These are phyloP conservation scores for Pseudogymnoascus sp. DNA, from an alignment of 2,329 filamentous ascomycete genomes.

Conservation along the genomic window DNA sequence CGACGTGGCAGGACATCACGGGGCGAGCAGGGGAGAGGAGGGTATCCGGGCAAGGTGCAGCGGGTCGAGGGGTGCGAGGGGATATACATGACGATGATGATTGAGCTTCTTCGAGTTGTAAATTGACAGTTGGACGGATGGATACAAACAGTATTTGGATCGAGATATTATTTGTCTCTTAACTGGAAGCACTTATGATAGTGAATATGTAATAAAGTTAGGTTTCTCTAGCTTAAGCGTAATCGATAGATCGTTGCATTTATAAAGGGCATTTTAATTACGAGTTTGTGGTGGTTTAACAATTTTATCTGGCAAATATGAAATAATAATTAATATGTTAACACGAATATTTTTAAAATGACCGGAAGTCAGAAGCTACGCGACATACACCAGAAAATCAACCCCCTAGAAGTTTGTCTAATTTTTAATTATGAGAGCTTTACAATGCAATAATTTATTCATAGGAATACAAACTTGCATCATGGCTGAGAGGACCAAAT, in stretches of 20 bases:
- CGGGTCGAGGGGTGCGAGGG: background rate
- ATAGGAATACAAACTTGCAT: too few relatives aligned
- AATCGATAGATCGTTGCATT: too few relatives aligned
- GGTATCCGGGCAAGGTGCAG: background rate
- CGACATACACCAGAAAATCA: too few relatives aligned
- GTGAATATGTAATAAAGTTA: background rate
- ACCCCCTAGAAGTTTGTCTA: background rate
- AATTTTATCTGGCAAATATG: background rate
- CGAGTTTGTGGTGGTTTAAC: too few relatives aligned
- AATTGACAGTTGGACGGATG: background rate
- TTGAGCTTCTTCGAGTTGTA: background rate
- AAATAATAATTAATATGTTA: background rate
- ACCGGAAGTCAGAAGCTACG: background rate
- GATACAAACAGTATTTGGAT: conserved; percentile 2
- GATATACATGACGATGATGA: conserved; percentile 1
- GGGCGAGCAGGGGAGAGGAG: conserved; percentile 20
- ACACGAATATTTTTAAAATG: background rate
- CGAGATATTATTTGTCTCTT: background rate
- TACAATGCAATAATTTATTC: background rate
- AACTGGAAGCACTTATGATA: background rate
- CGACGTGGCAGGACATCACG: conserved; percentile 83
- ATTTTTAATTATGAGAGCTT: background rate
- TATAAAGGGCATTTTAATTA: too few relatives aligned
- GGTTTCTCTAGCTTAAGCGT: background rate
- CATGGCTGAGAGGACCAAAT: too few relatives aligned